Evolutionary conservation across 2,329 filamentous ascomycete species (phyloP), one percentile per base, ranked within the genome.

Genomic region (Pseudocercospora pini-densiflorae): DNA sequence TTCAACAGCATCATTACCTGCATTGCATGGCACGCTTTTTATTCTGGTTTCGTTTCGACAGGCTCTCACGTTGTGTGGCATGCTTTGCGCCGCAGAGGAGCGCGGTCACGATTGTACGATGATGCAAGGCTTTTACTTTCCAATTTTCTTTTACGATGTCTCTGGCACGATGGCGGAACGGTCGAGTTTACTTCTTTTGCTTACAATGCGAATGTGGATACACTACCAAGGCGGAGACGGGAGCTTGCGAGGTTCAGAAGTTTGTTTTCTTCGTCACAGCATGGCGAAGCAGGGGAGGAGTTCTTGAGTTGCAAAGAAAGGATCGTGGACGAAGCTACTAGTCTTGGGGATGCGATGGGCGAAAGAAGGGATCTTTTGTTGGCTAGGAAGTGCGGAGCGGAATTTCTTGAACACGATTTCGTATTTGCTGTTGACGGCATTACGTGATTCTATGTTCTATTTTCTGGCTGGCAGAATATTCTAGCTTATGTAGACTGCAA

Each of bases 31-130:
- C 59, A 62, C 61, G 59, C 36, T 51, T 65, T 64, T 62, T 65
- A 61, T 61, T 62, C 53, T 49, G 51, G 59, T 36, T 57, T 55
- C 33, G 14, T 19, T 60, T 62, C 24, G 27, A 58, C 59, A 62
- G 31, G 59, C 60, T 66, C 29, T 31, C 43, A 55, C 54, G 27
- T 29, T 36, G 27, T 33, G 31, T 24, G 55, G 55, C 31, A 58
- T 40, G 55, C 55, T 43, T 57, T 58, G 59, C 60, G 64, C 64
- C 54, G 47, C 64, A 66, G 64, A 60, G 57, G 54, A 61, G 64
- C 64, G 64, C 64, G 36, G 61, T 59, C 16, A 66, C 57, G 64
- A 66, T 4, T 66, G 64, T 66, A 66, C 51, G 64, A 66, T 62
- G 36, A 61, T 62, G 60, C 59, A 59, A 59, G 60, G 24, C 40